phyloP scores from a whole-genome alignment of 192 early-diverging fungal species.

The Podochytrium sp. region DNA sequence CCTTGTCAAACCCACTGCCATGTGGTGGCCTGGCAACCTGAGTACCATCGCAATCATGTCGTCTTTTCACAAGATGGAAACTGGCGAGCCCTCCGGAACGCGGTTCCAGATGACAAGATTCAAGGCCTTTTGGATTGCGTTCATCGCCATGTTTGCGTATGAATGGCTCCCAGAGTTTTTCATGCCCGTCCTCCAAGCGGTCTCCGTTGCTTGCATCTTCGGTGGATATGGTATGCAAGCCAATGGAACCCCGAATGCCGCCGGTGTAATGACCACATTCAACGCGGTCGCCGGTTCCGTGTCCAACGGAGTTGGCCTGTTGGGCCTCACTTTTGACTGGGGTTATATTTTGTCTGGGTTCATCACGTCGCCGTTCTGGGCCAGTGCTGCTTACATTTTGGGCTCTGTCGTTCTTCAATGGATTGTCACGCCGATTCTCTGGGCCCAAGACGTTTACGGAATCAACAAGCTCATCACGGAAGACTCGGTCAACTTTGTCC shows the following conservation, averaged over 20 bases:
- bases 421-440: not conserved
- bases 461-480: constrained; percentile 4
- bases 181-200: constrained; percentile 20
- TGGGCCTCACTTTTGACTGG: constrained; percentile 32
- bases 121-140: constrained; percentile 38
- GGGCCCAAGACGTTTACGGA: not conserved
- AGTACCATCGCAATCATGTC: too few species aligned
- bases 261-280: constrained; percentile 1
- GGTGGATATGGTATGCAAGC: not conserved
- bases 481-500: not conserved
- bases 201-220: constrained; percentile 31
- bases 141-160: constrained; percentile 25
- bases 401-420: constrained; percentile 18
- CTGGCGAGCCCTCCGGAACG: not conserved
- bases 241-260: not conserved
- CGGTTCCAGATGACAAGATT: constrained; percentile 9
- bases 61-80: too few species aligned
- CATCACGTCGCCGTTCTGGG: constrained; percentile 28
- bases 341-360: not conserved
- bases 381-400: not conserved
- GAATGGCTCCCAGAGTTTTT: constrained; percentile 28
- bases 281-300: constrained; percentile 16
- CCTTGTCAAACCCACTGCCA: too few species aligned
- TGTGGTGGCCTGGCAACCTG: too few species aligned
- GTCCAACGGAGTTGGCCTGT: constrained; percentile 18